Base-by-base conservation (phyloP, 2,329 filamentous ascomycete species). In the Fusarium xyrophilum region DNA sequence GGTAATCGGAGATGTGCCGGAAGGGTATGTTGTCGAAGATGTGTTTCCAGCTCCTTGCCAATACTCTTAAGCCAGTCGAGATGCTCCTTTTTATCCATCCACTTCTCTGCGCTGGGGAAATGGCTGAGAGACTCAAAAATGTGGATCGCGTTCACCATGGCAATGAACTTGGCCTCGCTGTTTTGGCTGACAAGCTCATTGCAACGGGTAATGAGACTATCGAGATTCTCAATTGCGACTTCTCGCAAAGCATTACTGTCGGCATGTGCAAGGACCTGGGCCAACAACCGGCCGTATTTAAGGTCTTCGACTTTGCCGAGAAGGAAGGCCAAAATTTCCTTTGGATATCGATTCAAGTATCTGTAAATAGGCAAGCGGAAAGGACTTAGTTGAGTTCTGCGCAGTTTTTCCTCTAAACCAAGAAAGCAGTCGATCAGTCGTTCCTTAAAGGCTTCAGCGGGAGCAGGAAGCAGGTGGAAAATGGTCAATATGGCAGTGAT, bases 401-500 rank as follows among this genome's bases (percentile, higher is more conserved):
- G 88, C 39, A 99, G 83, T 68, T 91, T 91, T 55, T 91, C 88
- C 78, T 99, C 96, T 0, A 99, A 84, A 42, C 93, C 91, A 58
- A 99, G 83, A n/a, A 97, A 93, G 53, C 91, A 92, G 70, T 97
- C 91, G 50, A 98, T 93, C 43, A 99, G 86, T 32, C 92, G 88
- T 64, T 94, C 93, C 79, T 98, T 93, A 77, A 99, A 99, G 19
- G 90, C 89, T 63, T 94, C 92, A 3, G 96, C 96, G 13, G 93
- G 93, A 0, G 93, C 86, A 1, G 96, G 96, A 7, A 99, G 84
- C n/a, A 99, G 85, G 76, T 98, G 94, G 78, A 99, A 99, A 59
- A 99, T 95, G 75, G 97, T 96, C 77, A 99, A 91, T 56, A 98
- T 96, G 0, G 95, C 93, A 5, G 93, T 92, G 38, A 98, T 93